Evolutionary conservation across 2,329 filamentous ascomycete genomes (phyloP).

Genomic region (Oidium heveae): DNA sequence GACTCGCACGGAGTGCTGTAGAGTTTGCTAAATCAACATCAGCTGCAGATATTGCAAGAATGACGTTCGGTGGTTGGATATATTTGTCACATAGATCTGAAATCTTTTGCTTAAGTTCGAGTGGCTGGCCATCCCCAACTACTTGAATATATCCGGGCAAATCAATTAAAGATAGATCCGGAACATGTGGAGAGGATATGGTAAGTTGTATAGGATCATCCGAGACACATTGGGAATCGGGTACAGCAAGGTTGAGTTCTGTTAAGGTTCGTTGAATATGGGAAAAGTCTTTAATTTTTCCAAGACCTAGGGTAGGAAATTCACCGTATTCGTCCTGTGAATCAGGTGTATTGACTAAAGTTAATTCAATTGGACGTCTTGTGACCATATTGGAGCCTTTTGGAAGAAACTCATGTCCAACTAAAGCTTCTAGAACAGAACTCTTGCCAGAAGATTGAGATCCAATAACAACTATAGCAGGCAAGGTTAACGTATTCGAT

Average conservation of each 20-base stretch:
- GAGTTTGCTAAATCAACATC: slow-evolving; percentile 96
- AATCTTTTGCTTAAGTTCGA: slow-evolving; percentile 86
- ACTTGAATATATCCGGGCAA: slow-evolving; percentile 96
- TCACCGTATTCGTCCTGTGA: slow-evolving; percentile 79
- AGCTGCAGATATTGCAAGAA: slow-evolving; percentile 87
- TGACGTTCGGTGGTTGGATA: slow-evolving; percentile 86
- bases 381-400: slow-evolving; percentile 99
- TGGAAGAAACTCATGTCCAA: slow-evolving; percentile 89
- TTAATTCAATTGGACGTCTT: slow-evolving; percentile 80
- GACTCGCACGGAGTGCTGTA: slow-evolving; percentile 67
- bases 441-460: slow-evolving; percentile 97
- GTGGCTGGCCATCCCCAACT: slow-evolving; percentile 67
- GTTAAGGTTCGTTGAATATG: slow-evolving; percentile 85
- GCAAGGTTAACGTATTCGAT: slow-evolving; percentile 64
- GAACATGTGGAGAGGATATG: slow-evolving; percentile 86
- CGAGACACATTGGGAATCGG: slow-evolving; percentile 73
- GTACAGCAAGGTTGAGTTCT: slow-evolving; percentile 81
- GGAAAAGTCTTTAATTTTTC: slow-evolving; percentile 74
- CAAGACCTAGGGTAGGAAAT: slow-evolving; percentile 74
- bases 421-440: slow-evolving; percentile 86
- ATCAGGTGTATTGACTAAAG: slow-evolving; percentile 80
- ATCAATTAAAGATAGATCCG: slow-evolving; percentile 86
- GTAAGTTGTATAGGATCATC: slow-evolving; percentile 92
- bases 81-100: slow-evolving; percentile 94
- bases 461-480: slow-evolving; percentile 96